Conservation (phyloP, 352 stramenopile species). For the Albugo laibachii region DNA sequence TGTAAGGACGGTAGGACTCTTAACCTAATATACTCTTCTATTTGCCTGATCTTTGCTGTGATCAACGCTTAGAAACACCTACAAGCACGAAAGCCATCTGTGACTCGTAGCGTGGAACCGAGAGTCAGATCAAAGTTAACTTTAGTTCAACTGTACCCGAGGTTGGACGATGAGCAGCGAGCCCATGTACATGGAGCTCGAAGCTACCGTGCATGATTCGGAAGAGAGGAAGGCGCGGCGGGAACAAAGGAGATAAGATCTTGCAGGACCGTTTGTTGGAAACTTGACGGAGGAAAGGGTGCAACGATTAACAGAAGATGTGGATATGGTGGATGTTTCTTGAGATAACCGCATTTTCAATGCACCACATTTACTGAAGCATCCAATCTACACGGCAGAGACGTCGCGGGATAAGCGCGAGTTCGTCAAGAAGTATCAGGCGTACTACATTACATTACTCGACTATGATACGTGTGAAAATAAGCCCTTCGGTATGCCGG, state of each 20-base stretch:
- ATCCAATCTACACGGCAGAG: background rate
- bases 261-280: background rate
- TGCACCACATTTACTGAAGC: background rate
- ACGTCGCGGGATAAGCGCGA: background rate
- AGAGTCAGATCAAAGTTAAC: too few relatives aligned
- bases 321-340: background rate
- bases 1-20: too few relatives aligned
- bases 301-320: background rate
- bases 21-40: too few relatives aligned
- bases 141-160: too few relatives aligned
- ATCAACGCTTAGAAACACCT: too few relatives aligned
- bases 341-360: background rate
- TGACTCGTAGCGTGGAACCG: too few relatives aligned
- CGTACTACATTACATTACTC: background rate
- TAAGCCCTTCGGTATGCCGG: background rate
- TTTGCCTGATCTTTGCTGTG: too few relatives aligned
- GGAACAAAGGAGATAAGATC: background rate
- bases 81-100: too few relatives aligned
- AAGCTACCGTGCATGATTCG: too few relatives aligned
- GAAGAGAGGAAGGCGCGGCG: too few relatives aligned
- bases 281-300: background rate
- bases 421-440: background rate
- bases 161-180: too few relatives aligned
- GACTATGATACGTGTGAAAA: background rate
- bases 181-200: too few relatives aligned